Evolutionary conservation across 2,329 filamentous ascomycete species (phyloP), one percentile per base, ranked within the genome.

Genomic region (Colletotrichum liriopes): DNA sequence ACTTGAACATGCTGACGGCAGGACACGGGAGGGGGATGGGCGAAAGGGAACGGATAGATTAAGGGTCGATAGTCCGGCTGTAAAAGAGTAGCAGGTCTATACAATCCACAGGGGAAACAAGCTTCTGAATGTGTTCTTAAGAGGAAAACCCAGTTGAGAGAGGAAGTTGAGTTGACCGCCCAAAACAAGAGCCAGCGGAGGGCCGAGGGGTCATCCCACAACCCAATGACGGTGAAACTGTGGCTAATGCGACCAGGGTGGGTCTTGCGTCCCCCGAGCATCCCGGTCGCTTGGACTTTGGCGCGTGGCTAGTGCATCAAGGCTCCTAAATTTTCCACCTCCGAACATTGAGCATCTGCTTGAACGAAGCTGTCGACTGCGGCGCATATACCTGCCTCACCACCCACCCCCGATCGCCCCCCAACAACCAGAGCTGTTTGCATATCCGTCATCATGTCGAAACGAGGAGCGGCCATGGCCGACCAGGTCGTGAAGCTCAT

Each of bases 401-500:
- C 26, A 52, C n/a, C 35, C 47, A 29, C 23, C 37, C 8, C 11
- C 32, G 18, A 20, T 23, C 7, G 39, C 29, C 12, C 35, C 26
- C 37, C 39, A 55, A 55, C 49, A 9, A 54, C 11, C 59, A 60
- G 20, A 71, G 74, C 69, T 66, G 71, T 70, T 66, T 68, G 72
- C 75, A 71, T 65, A 59, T 37, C 63, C 51, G 52, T 58, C 67
- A 80, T 72, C 67, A 91, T 91, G 89, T 90, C 89, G 39, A 90
- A 88, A 77, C 81, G 82, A 67, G 79, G 79, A 71, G 79, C 80
- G 54, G 80, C 79, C 66, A 83, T 76, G 43, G 81, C 84, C 51
- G 89, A 97, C 79, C 91, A 94, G 84, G 92, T 98, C 72, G 95
- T 99, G 82, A 99, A 98, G 87, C 90, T 99, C 83, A 97, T 99